Evolutionary conservation across 1,284 basidiomycete species (phyloP).

Genomic region (Trametes versicolor): DNA sequence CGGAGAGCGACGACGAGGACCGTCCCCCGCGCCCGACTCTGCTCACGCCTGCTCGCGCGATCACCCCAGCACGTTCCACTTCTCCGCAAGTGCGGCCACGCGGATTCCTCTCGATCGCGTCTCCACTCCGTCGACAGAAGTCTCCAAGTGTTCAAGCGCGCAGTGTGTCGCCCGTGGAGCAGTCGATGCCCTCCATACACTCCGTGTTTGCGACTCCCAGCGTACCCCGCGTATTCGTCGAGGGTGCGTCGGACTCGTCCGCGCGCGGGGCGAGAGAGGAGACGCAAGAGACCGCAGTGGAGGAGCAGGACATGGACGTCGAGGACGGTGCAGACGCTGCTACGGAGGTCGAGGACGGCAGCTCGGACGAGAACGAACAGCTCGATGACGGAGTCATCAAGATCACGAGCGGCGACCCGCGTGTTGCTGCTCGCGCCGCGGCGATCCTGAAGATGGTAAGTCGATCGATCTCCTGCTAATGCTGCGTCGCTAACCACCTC

Average conservation of each 20-base stretch:
- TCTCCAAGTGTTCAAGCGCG: conserved; percentile 15
- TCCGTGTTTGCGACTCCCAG: conserved; percentile 26
- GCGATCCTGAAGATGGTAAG: conserved; percentile 87
- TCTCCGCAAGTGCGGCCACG: conserved; percentile 25
- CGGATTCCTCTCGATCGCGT: conserved; percentile 30
- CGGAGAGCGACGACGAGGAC: conserved; percentile 28
- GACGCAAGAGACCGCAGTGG: conserved; percentile 31
- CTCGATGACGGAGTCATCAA: conserved; percentile 66
- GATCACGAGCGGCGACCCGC: conserved; percentile 83
- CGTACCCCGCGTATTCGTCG: neutral
- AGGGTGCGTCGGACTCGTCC: neutral
- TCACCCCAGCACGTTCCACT: conserved; percentile 16
- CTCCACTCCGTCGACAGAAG: conserved; percentile 29
- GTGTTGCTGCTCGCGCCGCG: conserved; percentile 87
- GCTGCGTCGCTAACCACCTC: neutral
- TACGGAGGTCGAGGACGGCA: conserved; percentile 43
- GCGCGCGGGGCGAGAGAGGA: conserved; percentile 7
- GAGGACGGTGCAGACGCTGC: conserved; percentile 41
- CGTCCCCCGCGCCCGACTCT: conserved; percentile 15
- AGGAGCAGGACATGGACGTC: conserved; percentile 22
- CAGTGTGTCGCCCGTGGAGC: conserved; percentile 11
- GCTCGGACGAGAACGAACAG: conserved; percentile 50
- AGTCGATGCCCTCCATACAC: conserved; percentile 27
- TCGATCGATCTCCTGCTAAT: neutral
- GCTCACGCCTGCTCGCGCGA: conserved; percentile 20